Conservation (phyloP, 73 alveolate genomes). For the Blepharisma stoltei region DNA sequence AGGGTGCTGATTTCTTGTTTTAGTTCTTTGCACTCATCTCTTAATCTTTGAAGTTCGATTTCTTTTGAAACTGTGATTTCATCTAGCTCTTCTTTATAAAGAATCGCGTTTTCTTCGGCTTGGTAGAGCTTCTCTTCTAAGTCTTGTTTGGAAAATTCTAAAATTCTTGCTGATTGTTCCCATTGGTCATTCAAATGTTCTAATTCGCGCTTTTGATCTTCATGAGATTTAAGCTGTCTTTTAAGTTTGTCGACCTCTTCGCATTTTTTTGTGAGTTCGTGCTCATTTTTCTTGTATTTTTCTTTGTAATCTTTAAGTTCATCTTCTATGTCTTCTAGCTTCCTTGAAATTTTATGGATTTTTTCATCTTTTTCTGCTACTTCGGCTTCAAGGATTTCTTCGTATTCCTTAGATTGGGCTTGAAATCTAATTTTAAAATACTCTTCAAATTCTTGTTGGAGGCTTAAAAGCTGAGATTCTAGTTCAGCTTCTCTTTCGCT, state of each 20-base stretch:
- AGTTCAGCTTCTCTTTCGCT: no score
- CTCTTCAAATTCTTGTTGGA: background rate
- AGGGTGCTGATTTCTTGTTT: slow-evolving; percentile 3
- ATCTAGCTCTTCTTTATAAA: slow-evolving; percentile 24
- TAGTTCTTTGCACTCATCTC: slow-evolving; percentile 26
- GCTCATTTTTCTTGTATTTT: slow-evolving; percentile 9
- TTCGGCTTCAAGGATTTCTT: slow-evolving; percentile 9
- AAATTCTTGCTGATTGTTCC: slow-evolving; percentile 28
- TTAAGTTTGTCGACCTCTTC: slow-evolving; percentile 2
- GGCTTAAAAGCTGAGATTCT: no score
- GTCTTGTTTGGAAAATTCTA: slow-evolving; percentile 24
- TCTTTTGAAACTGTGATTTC: slow-evolving; percentile 16
- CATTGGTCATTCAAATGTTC: slow-evolving; percentile 29
- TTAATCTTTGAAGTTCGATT: slow-evolving; percentile 17
- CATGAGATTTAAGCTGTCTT: background rate
- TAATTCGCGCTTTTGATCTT: slow-evolving; percentile 29
- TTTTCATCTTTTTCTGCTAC: background rate
- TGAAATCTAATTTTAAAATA: background rate
- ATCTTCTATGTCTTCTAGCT: background rate
- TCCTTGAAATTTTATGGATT: background rate
- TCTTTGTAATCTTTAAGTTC: slow-evolving; percentile 7
- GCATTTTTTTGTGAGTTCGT: background rate
- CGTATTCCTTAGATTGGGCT: slow-evolving; percentile 7
- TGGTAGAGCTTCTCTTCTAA: slow-evolving; percentile 28
- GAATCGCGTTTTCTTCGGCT: slow-evolving; percentile 31